Base-by-base conservation (phyloP, 2,329 filamentous ascomycete genomes). In the Aspergillus jensenii region DNA sequence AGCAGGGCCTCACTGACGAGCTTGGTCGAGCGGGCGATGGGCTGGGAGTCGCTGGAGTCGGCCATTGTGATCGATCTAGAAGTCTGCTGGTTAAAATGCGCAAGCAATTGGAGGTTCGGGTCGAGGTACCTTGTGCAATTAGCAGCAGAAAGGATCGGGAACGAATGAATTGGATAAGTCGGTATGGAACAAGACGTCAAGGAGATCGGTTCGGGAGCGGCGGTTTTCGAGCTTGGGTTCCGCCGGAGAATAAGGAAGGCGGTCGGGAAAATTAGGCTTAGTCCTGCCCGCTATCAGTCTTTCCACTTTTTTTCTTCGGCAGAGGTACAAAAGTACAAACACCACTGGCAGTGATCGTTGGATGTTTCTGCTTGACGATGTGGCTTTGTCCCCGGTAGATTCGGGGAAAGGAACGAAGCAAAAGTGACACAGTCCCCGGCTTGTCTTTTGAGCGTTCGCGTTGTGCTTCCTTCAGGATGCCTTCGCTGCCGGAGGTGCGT, bases 1-100 rank as follows among this genome's bases (percentile, higher is more conserved):
- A 99, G 86, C 71, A 99, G 87, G 73, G 93, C 91, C 84, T 99
- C 95, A 84, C 93, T 98, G 80, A 97, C 90, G 64, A 95, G 93
- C 78, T 85, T 84, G 74, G 79, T 85, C 62, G 86, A 81, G 69
- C 91, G 87, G 77, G 89, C 84, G 74, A 90, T 83, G 67, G 85
- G 80, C 74, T 74, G 78, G 74, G 82, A 80, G 80, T 80, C 76
- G 63, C 67, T 76, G 61, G 74, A 72, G 70, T 86, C 83, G 75
- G 84, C 81, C 84, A 87, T 87, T 73, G 73, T 73, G 73, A 62
- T 61, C 47, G 60, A 62, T 63, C 64, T 66, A 47, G 33, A 49
- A 43, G 56, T 31, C 56, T 41, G 52, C 56, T 33, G 3, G 44
- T 71, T 61, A 71, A 62, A 35, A 33, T 25, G 37, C 14, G 35